Base-by-base conservation (phyloP, 139 green algal genomes). In the Klebsormidium nitens region DNA sequence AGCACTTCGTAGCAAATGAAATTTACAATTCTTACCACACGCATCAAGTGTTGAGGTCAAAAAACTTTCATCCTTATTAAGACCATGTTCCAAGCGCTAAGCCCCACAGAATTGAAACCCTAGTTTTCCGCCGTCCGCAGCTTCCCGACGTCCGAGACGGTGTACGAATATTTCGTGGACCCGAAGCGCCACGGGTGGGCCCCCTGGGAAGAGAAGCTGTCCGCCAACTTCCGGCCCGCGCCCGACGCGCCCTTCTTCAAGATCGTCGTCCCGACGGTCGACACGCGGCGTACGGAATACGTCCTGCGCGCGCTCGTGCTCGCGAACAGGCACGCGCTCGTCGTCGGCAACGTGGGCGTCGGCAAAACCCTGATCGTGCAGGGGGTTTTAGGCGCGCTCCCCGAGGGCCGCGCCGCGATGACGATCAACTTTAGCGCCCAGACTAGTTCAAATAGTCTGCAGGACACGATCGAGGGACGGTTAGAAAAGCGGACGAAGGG, bases 401-500 rank as follows among this genome's bases (percentile, higher is more conserved):
- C 82, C 2, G 63, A 74, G 3, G 81, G 67, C 48, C 66, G 63
- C 56, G 56, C 59, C 35, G 74, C 59, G 66, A 86, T 90, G 65
- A 74, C 64, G 47, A 88, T 95, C 75, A 92, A 90, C 83, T 91
- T 92, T 71, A 86, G 70, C 6, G 87, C 87, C 34, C 59, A 76
- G 61, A 79, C 71, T 5, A 59, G 19, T 8, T 57, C 55, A 29
- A 78, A 79, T 32, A 72, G 58, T 1, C 63, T 76, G 42, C 82
- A 93, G 82, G 84, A 89, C 50, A 86, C 86, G 0, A 89, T 95
- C 70, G 88, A 95, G 72, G 86, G 88, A 64, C 82, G 83, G 74
- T 77, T 95, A 66, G 88, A 92, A 76, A 95, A 95, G 84, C 82
- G 88, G n/a, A 88, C 80, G 61, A 91, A 91, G 80, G 89, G 87